These are phyloP conservation scores for Chimonanthus praecox DNA, from an alignment of 164 flowering plant species.

Conservation along the genomic window DNA sequence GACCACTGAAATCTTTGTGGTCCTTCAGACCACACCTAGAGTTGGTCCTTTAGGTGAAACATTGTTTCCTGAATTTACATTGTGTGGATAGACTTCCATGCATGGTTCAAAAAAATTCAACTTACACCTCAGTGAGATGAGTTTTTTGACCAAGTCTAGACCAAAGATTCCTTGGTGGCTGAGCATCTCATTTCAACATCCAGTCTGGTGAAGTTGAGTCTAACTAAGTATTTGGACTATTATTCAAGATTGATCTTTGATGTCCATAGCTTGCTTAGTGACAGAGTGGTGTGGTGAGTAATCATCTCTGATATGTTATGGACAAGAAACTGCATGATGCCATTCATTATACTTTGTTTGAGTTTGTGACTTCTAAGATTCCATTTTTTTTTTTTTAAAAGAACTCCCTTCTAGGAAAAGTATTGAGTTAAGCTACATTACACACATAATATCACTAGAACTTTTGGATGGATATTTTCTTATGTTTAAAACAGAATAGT, in stretches of 20 bases:
- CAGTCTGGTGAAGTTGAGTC: too few species aligned
- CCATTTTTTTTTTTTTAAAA: not conserved
- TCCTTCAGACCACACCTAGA: too few species aligned
- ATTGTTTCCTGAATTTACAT: too few species aligned
- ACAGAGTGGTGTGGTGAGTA: not conserved
- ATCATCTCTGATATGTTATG: not conserved
- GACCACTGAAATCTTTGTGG: too few species aligned
- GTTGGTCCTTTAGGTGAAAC: too few species aligned
- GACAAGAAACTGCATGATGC: not conserved
- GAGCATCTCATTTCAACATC: too few species aligned
- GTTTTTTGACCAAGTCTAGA: too few species aligned
- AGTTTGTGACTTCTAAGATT: not conserved
- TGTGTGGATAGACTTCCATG: too few species aligned
- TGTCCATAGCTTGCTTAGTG: not conserved
- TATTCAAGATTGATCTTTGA: not conserved
- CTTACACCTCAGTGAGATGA: too few species aligned
- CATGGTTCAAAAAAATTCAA: too few species aligned
- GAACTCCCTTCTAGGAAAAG: too few species aligned
- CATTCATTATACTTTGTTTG: not conserved
- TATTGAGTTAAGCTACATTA: not conserved
- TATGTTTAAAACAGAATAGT: not conserved
- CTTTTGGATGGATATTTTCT: not conserved
- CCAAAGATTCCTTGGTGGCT: too few species aligned
- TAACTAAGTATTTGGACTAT: not conserved
- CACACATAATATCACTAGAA: not conserved